Base-by-base conservation (phyloP, 345 rosid species). In the Boechera retrofracta region DNA sequence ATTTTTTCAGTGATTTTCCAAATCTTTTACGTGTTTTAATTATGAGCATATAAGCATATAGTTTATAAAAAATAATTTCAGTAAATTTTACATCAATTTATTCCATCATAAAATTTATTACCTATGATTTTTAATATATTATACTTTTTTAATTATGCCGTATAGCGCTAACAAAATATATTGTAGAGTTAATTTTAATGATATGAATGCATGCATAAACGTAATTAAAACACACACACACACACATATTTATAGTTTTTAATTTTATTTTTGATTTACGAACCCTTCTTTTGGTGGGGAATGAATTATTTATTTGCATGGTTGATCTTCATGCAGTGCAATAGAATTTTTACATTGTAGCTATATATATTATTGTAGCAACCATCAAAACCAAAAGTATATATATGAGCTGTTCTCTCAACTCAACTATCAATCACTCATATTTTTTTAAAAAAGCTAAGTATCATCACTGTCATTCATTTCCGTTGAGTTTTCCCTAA, bases 361-460 rank as follows among this genome's bases (percentile, higher is more conserved):
- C 28, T 33, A 59, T 47, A 2, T 32, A 52, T 18, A 12, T 41
- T 41, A 31, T 53, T 26, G 7, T 28, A 54, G 9, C 10, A 42
- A 55, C 64, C 56, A 42, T 35, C 13, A 10, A 21, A 52, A 33
- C 5, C 3, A 24, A 33, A 60, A 35, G 10, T 35, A 49, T 16
- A 6, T 4, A 45, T 21, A 60, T 64, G 78, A 65, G 66, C 41
- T 74, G 58, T 35, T 73, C 31, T 55, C 77, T 13, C 54, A 18
- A 63, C 70, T 11, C 41, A 52, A 62, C 4, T 16, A 29, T 73
- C 44, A 63, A 29, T 29, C 69, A 61, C 62, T 62, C 18, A 26
- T 31, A 5, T 9, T 33, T 18, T 12, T 0, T 5, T n/a, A 11
- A 1, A 12, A 36, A 47, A 62, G 24, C 42, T 39, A 7, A 62